These are phyloP conservation scores for Neolentinus lepideus DNA, from an alignment of 1,284 basidiomycete genomes.

Conservation along the genomic window DNA sequence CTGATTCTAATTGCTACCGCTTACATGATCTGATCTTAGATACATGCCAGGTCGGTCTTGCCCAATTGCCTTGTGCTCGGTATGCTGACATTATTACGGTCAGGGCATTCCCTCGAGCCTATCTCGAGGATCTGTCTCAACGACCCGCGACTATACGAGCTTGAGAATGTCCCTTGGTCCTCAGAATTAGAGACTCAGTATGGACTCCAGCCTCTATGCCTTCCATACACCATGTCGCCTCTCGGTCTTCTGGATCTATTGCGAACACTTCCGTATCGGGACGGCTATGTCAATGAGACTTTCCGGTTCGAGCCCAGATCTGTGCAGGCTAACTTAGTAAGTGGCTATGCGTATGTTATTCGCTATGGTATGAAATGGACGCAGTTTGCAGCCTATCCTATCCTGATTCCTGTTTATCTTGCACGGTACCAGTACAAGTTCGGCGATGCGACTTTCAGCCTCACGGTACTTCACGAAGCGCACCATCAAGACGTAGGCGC, in stretches of 20 bases:
- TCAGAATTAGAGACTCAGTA: slow-evolving; percentile 23
- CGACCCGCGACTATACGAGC: slow-evolving; percentile 11
- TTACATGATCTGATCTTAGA: slow-evolving; percentile 7
- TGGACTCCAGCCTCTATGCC: slow-evolving; percentile 26
- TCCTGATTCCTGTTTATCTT: slow-evolving; percentile 35
- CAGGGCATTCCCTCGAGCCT: slow-evolving; percentile 19
- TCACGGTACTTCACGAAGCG: slow-evolving; percentile 28
- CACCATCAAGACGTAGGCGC: slow-evolving; percentile 20
- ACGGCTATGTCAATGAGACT: slow-evolving; percentile 8
- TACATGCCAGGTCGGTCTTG: slow-evolving; percentile 18
- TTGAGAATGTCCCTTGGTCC: slow-evolving; percentile 23
- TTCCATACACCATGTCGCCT: slow-evolving; percentile 16
- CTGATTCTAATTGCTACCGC: slow-evolving; percentile 1
- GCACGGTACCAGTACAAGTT: slow-evolving; percentile 20
- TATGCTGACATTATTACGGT: background rate
- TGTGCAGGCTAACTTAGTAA: slow-evolving; percentile 24
- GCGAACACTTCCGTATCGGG: slow-evolving; percentile 9
- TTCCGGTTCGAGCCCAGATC: slow-evolving; percentile 26
- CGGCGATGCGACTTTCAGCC: slow-evolving; percentile 9
- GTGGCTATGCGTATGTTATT: slow-evolving; percentile 7
- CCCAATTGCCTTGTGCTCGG: background rate
- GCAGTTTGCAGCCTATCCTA: slow-evolving; percentile 33
- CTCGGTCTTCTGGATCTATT: slow-evolving; percentile 10
- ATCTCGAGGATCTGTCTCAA: slow-evolving; percentile 23
- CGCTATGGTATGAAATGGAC: slow-evolving; percentile 1